These are phyloP conservation scores for thale cress (Arabidopsis thaliana) DNA, from an alignment of 345 rosid genomes.

Conservation along the genomic window DNA sequence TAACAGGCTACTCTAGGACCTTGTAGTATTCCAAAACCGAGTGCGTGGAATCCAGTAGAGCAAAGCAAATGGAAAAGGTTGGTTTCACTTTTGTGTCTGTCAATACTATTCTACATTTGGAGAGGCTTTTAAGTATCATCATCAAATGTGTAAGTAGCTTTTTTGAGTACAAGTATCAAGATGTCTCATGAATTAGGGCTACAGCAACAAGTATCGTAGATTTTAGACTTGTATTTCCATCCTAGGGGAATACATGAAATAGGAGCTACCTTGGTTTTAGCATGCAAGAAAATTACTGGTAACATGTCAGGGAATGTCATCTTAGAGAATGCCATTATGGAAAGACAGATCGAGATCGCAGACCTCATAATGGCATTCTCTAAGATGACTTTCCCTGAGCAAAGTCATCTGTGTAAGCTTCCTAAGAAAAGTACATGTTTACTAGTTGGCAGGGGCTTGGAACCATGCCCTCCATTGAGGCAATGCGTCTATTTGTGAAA, in stretches of 20 bases:
- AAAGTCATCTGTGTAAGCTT: background rate
- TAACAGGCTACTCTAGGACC: constrained; percentile 84
- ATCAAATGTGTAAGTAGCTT: background rate
- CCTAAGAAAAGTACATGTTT: constrained; percentile 36
- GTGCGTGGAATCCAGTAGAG: constrained; percentile 87
- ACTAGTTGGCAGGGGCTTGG: constrained; percentile 96
- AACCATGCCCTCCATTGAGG: constrained; percentile 88
- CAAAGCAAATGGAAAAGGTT: constrained; percentile 96
- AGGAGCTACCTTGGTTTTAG: background rate
- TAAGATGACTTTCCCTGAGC: no score
- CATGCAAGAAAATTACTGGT: background rate
- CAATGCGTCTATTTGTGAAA: constrained; percentile 97
- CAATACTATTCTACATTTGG: constrained; percentile 3
- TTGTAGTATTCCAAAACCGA: constrained; percentile 78
- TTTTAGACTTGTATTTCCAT: constrained; percentile 10
- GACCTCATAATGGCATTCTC: background rate
- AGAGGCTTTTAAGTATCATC: constrained; percentile 11
- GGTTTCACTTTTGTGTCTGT: background rate
- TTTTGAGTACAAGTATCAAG: background rate
- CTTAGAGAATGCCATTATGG: constrained; percentile 2
- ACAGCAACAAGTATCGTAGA: background rate
- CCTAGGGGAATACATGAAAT: background rate
- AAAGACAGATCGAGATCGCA: background rate
- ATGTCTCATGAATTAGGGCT: constrained; percentile 2
- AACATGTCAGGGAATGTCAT: background rate